phyloP scores from a whole-genome alignment of 2,329 filamentous ascomycete species.

The Calonectria montana region DNA sequence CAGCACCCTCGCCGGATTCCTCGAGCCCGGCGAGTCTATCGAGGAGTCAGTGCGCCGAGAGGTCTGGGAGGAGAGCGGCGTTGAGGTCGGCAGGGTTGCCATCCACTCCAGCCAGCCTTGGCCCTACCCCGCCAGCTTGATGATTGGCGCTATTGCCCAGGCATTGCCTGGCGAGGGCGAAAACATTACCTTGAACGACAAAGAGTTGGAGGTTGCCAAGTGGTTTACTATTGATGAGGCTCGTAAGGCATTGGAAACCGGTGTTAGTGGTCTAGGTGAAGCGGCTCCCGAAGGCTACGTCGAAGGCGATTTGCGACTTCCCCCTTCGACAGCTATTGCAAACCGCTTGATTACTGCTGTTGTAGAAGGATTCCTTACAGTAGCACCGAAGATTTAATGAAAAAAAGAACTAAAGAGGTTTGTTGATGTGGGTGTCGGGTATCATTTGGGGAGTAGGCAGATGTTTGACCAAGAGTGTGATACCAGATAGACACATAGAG shows the following conservation, averaged over 20 bases:
- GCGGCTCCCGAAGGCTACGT: constrained; percentile 74
- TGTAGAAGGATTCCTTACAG: constrained; percentile 76
- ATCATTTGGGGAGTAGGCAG: neutral
- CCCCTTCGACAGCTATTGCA: constrained; percentile 90
- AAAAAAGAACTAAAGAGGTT: neutral
- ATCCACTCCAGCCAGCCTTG: constrained; percentile 88
- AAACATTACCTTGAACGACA: constrained; percentile 86
- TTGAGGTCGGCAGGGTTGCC: constrained; percentile 79
- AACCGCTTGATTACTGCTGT: constrained; percentile 88
- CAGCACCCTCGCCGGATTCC: constrained; percentile 87
- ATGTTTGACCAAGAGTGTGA: neutral
- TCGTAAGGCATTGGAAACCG: constrained; percentile 75
- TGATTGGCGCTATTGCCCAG: constrained; percentile 91
- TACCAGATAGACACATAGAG: neutral
- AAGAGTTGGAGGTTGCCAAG: constrained; percentile 88
- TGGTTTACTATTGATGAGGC: constrained; percentile 91
- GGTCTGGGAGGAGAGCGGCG: constrained; percentile 88
- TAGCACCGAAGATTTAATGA: constrained; percentile 61
- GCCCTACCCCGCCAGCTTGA: constrained; percentile 86
- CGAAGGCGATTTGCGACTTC: constrained; percentile 82
- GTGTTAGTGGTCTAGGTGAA: constrained; percentile 75
- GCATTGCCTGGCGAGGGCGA: constrained; percentile 79
- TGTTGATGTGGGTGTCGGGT: neutral
- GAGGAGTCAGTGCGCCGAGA: constrained; percentile 87
- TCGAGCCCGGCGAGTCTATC: constrained; percentile 86